Percentiles rank a stretch among this genome's conserved stretches.
Evolutionary conservation across 495 filamentous ascomycete species (phyloP).

Genomic region (Aspergillus incahuasiensis): DNA sequence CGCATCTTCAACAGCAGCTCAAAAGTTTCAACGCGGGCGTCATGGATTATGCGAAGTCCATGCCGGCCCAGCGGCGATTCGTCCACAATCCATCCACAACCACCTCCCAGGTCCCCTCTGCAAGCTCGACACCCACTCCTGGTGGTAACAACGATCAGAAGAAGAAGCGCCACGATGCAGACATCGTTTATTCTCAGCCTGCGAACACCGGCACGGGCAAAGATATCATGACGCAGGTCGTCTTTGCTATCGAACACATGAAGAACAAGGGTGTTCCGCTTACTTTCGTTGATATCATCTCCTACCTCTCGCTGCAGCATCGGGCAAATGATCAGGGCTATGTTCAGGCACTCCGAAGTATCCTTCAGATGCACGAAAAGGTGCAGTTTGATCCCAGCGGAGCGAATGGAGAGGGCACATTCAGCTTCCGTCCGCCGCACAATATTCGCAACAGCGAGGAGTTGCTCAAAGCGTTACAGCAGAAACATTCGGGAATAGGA

Average conservation of each 20-base stretch:
- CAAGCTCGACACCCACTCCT: constrained; percentile 37
- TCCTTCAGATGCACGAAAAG: constrained; percentile 54
- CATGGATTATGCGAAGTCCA: constrained; percentile 37
- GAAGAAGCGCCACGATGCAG: constrained; percentile 50
- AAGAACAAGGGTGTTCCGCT: constrained; percentile 70
- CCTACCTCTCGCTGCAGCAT: constrained; percentile 66
- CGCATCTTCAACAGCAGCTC: constrained; percentile 44
- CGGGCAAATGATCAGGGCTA: constrained; percentile 42
- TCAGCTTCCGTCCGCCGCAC: constrained; percentile 71
- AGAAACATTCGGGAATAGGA: constrained; percentile 73
- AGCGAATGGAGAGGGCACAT: constrained; percentile 59
- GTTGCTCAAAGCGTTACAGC: constrained; percentile 73
- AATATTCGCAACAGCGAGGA: constrained; percentile 69
- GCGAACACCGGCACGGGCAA: constrained; percentile 69
- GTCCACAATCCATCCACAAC: constrained; percentile 27
- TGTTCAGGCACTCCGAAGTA: constrained; percentile 40
- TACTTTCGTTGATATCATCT: constrained; percentile 66
- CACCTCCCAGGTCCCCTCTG: constrained; percentile 39
- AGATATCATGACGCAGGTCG: constrained; percentile 77
- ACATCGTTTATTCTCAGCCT: constrained; percentile 73
- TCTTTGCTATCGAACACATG: constrained; percentile 78
- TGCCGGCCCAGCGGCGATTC: constrained; percentile 42
- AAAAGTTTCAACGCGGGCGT: constrained; percentile 47
- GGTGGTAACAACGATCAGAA: constrained; percentile 2
- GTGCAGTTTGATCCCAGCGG: constrained; percentile 64